Percentiles rank a stretch among this genome's conserved stretches.
Conservation (phyloP, 805 yeast genomes). For the Pichia californica region DNA sequence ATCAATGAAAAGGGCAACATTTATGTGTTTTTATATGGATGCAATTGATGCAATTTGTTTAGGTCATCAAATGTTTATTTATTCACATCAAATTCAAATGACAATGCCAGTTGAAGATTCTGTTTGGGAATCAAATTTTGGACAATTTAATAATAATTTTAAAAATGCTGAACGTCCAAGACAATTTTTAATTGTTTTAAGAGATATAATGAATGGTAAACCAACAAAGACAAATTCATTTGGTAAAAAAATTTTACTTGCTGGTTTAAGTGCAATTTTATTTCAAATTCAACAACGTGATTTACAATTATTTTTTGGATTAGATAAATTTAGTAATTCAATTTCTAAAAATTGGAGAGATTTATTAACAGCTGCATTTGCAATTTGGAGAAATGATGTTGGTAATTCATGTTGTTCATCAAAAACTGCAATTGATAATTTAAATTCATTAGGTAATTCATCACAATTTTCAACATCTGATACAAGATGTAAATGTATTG, state of each 20-base stretch:
- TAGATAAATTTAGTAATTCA: conserved; percentile 31
- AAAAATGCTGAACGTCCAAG: conserved; percentile 26
- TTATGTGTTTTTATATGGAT: conserved; percentile 77
- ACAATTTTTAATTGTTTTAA: conserved; percentile 52
- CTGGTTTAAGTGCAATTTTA: conserved; percentile 62
- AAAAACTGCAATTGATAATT: conserved; percentile 27
- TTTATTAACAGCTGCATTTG: conserved; percentile 59
- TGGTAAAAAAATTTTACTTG: conserved; percentile 59
- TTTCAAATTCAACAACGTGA: conserved; percentile 71
- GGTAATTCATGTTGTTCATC: conserved; percentile 32
- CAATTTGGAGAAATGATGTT: conserved; percentile 56
- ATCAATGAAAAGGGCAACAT: conserved; percentile 68
- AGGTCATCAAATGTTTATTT: conserved; percentile 60
- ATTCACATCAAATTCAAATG: conserved; percentile 53
- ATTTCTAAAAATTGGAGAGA: conserved; percentile 58
- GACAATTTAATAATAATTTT: conserved; percentile 17
- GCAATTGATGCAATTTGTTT: conserved; percentile 71
- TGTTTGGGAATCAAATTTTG: conserved; percentile 40
- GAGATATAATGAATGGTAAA: conserved; percentile 48
- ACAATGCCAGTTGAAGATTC: conserved; percentile 59
- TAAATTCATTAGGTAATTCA: conserved; percentile 22
- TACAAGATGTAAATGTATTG: conserved; percentile 55
- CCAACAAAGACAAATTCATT: conserved; percentile 46
- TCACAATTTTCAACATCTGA: conserved; percentile 31
- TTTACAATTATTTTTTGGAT: conserved; percentile 46